Percentiles rank a stretch among this genome's conserved stretches.
phyloP scores from a whole-genome alignment of 2,329 filamentous ascomycete genomes.

The Venturia nashicola region DNA sequence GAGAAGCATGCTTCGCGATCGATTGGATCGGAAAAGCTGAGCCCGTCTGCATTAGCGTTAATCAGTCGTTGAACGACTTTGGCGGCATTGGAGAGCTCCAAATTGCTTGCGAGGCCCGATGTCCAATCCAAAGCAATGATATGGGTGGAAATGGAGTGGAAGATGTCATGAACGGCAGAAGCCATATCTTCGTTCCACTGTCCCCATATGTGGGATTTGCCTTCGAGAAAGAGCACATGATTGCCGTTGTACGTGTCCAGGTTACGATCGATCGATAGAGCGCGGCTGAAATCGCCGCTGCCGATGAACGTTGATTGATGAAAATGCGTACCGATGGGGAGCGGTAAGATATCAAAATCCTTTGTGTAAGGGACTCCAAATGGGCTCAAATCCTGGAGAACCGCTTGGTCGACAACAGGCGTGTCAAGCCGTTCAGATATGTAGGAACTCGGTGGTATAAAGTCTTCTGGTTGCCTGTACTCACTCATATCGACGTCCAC shows the following conservation, averaged over 20 bases:
- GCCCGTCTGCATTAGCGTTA: conserved; percentile 1
- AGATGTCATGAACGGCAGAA: conserved; percentile 29
- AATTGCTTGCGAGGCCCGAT: not conserved
- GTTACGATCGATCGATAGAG: conserved; percentile 24
- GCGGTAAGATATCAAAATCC: conserved; percentile 39
- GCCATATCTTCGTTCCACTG: conserved; percentile 44
- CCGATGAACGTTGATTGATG: conserved; percentile 45
- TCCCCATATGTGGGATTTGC: conserved; percentile 32
- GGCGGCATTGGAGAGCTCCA: not conserved
- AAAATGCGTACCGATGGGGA: conserved; percentile 42
- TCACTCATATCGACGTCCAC: conserved; percentile 34
- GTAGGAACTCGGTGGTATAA: not conserved
- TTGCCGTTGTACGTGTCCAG: conserved; percentile 29
- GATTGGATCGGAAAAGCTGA: conserved; percentile 10
- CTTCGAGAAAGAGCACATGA: conserved; percentile 23
- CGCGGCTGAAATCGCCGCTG: conserved; percentile 39
- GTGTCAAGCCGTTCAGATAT: not conserved
- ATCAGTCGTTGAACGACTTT: not conserved
- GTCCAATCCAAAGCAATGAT: not conserved
- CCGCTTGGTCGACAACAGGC: conserved; percentile 12
- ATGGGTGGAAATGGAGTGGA: conserved; percentile 12
- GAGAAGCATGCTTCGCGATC: conserved; percentile 8
- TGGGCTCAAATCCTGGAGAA: conserved; percentile 33
- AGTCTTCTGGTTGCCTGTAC: conserved; percentile 31
- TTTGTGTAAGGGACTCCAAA: conserved; percentile 38